Evolutionary conservation across 139 green algal genomes (phyloP).

Genomic region (Closterium sp.): DNA sequence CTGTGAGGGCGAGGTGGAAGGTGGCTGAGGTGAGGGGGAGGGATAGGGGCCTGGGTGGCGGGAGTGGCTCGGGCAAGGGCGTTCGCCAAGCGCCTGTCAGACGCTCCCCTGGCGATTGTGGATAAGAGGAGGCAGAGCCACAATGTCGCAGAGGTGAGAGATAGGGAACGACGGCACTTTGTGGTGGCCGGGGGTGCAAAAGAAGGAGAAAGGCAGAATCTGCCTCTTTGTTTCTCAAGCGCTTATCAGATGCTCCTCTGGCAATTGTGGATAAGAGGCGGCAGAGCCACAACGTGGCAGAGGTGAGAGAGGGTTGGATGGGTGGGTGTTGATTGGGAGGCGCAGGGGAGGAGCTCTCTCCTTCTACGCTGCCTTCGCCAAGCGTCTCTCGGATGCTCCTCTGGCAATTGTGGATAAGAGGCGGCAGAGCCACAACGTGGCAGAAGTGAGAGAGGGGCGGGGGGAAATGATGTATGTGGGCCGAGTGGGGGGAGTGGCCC

Average conservation of each 20-base stretch:
- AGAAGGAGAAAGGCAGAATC: too few relatives aligned
- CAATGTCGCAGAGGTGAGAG: slow-evolving; percentile 71
- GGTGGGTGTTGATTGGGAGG: too few relatives aligned
- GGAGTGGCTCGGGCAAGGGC: slow-evolving; percentile 78
- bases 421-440: slow-evolving; percentile 90
- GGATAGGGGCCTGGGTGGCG: not conserved
- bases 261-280: slow-evolving; percentile 99
- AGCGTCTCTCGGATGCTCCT: slow-evolving; percentile 96
- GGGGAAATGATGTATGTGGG: too few relatives aligned
- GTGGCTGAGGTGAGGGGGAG: slow-evolving; percentile 66
- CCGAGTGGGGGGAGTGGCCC: too few relatives aligned
- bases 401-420: slow-evolving; percentile 99
- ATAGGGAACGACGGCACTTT: too few relatives aligned
- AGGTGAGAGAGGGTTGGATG: too few relatives aligned
- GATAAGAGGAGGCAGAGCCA: slow-evolving; percentile 94
- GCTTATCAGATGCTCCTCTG: slow-evolving; percentile 95
- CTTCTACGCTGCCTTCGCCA: too few relatives aligned
- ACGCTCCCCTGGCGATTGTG: slow-evolving; percentile 97
- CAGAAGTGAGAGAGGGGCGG: slow-evolving; percentile 64
- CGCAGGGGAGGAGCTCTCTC: too few relatives aligned
- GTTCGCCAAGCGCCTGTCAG: slow-evolving; percentile 90
- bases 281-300: slow-evolving; percentile 89
- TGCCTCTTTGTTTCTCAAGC: slow-evolving; percentile 96
- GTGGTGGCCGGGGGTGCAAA: too few relatives aligned
- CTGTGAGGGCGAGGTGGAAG: too few relatives aligned